Percentiles rank a stretch among this genome's conserved stretches.
Evolutionary conservation across 495 filamentous ascomycete species (phyloP).

Genomic region (Hypoxylon lenormandii): DNA sequence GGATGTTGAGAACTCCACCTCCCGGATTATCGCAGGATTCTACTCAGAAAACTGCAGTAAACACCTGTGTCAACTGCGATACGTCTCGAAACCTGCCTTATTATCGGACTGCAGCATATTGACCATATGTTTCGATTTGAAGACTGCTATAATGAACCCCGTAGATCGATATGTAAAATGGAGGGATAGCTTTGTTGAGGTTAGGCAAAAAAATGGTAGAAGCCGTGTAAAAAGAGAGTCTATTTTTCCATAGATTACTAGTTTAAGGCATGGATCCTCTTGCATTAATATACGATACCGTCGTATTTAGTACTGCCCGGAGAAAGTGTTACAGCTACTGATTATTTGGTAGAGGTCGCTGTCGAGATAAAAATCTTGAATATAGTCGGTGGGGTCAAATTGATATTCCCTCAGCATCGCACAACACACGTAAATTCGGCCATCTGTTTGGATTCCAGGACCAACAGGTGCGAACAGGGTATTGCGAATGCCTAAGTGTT

Average conservation of each 20-base stretch:
- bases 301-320: constrained; percentile 8
- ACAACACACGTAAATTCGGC: constrained; percentile 9
- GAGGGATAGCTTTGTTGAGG: background rate
- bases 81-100: background rate
- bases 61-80: background rate
- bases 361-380: background rate
- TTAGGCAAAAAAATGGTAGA: background rate
- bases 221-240: constrained; percentile 10
- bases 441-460: background rate
- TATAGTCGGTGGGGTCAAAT: constrained; percentile 3
- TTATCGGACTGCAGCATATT: background rate
- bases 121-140: background rate
- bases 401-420: constrained; percentile 3
- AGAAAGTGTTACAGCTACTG: background rate
- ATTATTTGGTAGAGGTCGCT: background rate
- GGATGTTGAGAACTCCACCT: constrained; percentile 36
- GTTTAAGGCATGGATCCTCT: constrained; percentile 10
- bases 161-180: background rate
- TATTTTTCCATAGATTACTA: constrained; percentile 16
- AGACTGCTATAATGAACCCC: background rate
- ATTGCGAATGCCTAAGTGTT: background rate
- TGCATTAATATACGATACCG: constrained; percentile 6
- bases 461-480: constrained; percentile 1
- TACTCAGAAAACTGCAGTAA: constrained; percentile 6
- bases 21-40: constrained; percentile 35